Evolutionary conservation across 2,329 filamentous ascomycete species (phyloP), one percentile per base, ranked within the genome.

Genomic region (Cucurbitaria berberidis): DNA sequence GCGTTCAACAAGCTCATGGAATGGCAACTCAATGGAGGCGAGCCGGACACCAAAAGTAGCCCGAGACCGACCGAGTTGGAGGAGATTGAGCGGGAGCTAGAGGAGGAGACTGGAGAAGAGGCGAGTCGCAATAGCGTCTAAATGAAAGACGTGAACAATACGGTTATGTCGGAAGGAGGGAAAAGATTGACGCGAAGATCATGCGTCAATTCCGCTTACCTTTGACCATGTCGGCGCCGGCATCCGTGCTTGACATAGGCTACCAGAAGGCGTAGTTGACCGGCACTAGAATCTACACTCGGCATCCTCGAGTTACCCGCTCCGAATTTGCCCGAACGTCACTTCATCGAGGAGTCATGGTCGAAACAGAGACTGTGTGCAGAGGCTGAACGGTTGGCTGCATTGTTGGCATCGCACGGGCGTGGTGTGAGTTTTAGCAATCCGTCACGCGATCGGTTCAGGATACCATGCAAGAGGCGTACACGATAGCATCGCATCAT

Each of bases 1-100:
- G 91, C 93, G 1, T 99, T 99, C 71, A 93, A 88, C 66, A 95
- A 89, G 77, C 81, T 99, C 47, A 99, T 99, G 95, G 93, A 98
- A 76, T 98, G 93, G 93, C 95, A 99, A 78, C 90, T 98, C 86
- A 95, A 84, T 66, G 93, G 93, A 11, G 89, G 89, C 8, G 91
- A 96, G 29, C 57, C 59, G 7, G 64, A 65, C 16, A 40, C 60
- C 1, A 63, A 62, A 40, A 54, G 53, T 45, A 73, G 63, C n/a
- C 75, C 74, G 3, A 63, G 62, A 26, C 72, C 73, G 8, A 81
- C 73, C 6, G 78, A 81, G 68, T 75, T 80, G 35, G 81, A 84
- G 56, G 76, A 83, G 51, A 81, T 83, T 65, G 75, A 83, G 58
- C 43, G 56, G 16, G 73, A 79, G 40, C 53, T 79, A 35, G 73